Evolutionary conservation across 179 eudicot genomes (phyloP).

Genomic region (Beta lomatogona): DNA sequence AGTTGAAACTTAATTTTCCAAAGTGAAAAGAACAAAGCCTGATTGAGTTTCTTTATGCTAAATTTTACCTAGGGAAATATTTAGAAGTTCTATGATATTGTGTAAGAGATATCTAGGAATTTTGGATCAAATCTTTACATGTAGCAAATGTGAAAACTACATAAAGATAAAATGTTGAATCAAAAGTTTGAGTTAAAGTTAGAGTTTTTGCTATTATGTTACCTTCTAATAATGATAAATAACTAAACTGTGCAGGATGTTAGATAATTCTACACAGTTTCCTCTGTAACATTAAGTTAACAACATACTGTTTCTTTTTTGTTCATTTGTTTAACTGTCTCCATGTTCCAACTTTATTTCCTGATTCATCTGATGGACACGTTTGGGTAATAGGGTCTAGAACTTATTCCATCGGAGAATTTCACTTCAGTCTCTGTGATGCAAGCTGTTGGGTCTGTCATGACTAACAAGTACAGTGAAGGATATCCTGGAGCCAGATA

Average conservation of each 20-base stretch:
- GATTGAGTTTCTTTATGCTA: too few species aligned
- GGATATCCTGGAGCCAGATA: conserved; percentile 99
- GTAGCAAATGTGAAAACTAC: not conserved
- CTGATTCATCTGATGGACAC: conserved; percentile 6
- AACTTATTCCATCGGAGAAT: conserved; percentile 97
- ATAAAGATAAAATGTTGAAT: not conserved
- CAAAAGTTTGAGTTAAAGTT: not conserved
- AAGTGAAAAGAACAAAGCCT: too few species aligned
- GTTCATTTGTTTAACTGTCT: not conserved
- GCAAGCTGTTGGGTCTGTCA: conserved; percentile 99
- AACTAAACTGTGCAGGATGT: not conserved
- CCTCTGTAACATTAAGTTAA: not conserved
- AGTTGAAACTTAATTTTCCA: too few species aligned
- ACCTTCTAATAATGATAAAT: not conserved
- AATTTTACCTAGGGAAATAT: not conserved
- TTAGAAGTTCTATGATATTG: not conserved
- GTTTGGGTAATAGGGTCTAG: conserved; percentile 65
- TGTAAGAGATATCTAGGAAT: not conserved
- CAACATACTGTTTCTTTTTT: too few species aligned
- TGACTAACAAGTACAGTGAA: conserved; percentile 99
- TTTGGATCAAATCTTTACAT: not conserved
- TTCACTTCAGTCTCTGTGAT: conserved; percentile 96
- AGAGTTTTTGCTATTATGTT: not conserved
- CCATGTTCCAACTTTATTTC: not conserved
- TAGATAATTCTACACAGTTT: not conserved